Evolutionary conservation across 163 green algal genomes (phyloP), one percentile per base, ranked within the genome.

Genomic region (Coccomyxa subellipsoidea): DNA sequence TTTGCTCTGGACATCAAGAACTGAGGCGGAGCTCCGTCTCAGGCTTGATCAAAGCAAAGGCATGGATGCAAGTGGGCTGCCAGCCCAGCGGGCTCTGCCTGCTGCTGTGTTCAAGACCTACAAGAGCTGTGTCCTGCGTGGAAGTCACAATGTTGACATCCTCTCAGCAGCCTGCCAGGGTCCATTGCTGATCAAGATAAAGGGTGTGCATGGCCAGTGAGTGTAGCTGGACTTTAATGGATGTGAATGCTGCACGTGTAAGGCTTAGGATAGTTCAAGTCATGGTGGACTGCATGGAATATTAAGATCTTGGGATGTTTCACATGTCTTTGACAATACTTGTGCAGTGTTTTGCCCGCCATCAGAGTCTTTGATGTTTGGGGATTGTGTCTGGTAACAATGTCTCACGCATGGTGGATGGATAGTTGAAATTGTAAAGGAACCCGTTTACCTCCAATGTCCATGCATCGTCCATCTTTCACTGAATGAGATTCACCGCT

Each of bases 1-100:
- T 76, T 91, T 7, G 80, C 80, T 32, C 81, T 88, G 38, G 81
- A 89, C 80, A 36, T 90, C 82, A 89, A 88, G 80, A 88, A 89
- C 82, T 90, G 82, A 87, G 70, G 47, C 47, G 23, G 47, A 59
- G 47, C 47, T 12, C 2, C 47, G 47, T 12, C 23, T 18, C 47
- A 8, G 47, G 47, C 15, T 27, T 23, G 47, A 12, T 59, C 5
- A 59, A 59, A 2, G 47, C 47, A 59, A n/a, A n/a, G n/a, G n/a
- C n/a, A n/a, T n/a, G n/a, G n/a, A n/a, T n/a, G n/a, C n/a, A n/a
- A n/a, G n/a, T n/a, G n/a, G n/a, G n/a, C n/a, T n/a, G n/a, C n/a
- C n/a, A n/a, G n/a, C n/a, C n/a, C n/a, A n/a, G n/a, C n/a, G n/a
- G n/a, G n/a, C n/a, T n/a, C n/a, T n/a, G n/a, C n/a, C n/a, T n/a